Base-by-base conservation (phyloP, 2,329 filamentous ascomycete genomes). In the Chaetoscypha palmicola region DNA sequence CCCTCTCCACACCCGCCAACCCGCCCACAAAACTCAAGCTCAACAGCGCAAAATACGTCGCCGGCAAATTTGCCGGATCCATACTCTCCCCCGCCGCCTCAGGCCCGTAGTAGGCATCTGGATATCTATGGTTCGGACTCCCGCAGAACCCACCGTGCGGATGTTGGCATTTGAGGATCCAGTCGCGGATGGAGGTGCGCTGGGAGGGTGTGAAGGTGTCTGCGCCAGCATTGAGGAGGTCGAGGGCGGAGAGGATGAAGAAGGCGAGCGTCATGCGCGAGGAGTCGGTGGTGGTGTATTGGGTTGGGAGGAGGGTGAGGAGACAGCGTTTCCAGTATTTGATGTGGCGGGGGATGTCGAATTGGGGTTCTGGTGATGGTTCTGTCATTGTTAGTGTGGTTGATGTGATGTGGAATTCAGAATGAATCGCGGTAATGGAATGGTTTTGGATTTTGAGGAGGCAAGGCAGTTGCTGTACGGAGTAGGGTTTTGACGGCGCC, bases 321-420 rank as follows among this genome's bases (percentile, higher is more conserved):
- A 92, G 76, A 63, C 91, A 96, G 61, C 90, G 82, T 53, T 89
- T 78, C 83, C 90, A 98, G 74, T 96, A 98, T 61, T 84, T 87
- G 62, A 92, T 71, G 64, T 98, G 92, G 45, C 73, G 76, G 37
- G 76, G 70, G 46, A 72, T 77, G 60, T 84, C 69, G 49, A 85
- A 66, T n/a, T 43, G 40, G 3, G 45, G 19, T 19, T 61, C 54
- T 2, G 64, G 58, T 37, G 5, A 7, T 5, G 37, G 9, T 35
- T 59, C 53, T 41, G 39, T 49, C 54, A 60, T 60, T 12, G 30
- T 31, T 22, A 33, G 16, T 12, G 17, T 31, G 11, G n/a, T 3
- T 26, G 24, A 14, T 16, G 8, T 26, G 30, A 16, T 17, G 31
- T 20, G 31, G 14, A 30, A 19, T 23, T 32, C 19, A 22, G 19